Evolutionary conservation across 1,139 yeast genomes (phyloP).

Genomic region (Magnusiomyces clavatus): DNA sequence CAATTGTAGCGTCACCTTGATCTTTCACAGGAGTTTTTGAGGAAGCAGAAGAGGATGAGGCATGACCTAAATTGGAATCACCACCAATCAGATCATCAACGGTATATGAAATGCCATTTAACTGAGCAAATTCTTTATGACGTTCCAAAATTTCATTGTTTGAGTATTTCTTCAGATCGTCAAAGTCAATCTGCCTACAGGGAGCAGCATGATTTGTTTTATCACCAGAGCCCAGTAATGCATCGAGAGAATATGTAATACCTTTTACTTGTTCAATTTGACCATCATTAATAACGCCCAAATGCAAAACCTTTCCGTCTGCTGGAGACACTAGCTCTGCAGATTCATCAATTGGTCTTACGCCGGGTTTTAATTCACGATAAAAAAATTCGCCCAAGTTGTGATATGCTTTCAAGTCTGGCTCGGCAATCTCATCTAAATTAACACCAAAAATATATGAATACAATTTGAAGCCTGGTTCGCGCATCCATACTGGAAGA

Average conservation of each 20-base stretch:
- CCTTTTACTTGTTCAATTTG: slow-evolving; percentile 97
- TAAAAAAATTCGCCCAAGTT: slow-evolving; percentile 91
- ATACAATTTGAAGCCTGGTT: slow-evolving; percentile 73
- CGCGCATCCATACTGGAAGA: slow-evolving; percentile 83
- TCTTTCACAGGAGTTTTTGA: slow-evolving; percentile 17
- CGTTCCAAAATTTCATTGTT: slow-evolving; percentile 36
- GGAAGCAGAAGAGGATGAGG: background rate
- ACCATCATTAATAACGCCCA: slow-evolving; percentile 74
- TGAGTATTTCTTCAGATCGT: slow-evolving; percentile 5
- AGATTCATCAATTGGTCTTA: slow-evolving; percentile 61
- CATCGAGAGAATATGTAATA: slow-evolving; percentile 83
- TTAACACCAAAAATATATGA: slow-evolving; percentile 81
- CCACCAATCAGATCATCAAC: slow-evolving; percentile 62
- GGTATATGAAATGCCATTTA: slow-evolving; percentile 68
- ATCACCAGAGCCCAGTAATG: slow-evolving; percentile 58
- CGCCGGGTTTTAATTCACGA: slow-evolving; percentile 70
- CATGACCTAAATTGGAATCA: slow-evolving; percentile 14
- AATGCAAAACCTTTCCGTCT: slow-evolving; percentile 83
- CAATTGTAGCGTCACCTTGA: slow-evolving; percentile 32
- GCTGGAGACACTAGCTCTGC: slow-evolving; percentile 75
- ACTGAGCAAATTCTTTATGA: slow-evolving; percentile 69
- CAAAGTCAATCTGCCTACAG: slow-evolving; percentile 45
- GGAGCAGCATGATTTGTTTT: slow-evolving; percentile 50
- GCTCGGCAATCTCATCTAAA: slow-evolving; percentile 80
- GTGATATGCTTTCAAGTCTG: slow-evolving; percentile 61